Conservation (phyloP, 169 alveolate species). For the Plasmodium inui region DNA sequence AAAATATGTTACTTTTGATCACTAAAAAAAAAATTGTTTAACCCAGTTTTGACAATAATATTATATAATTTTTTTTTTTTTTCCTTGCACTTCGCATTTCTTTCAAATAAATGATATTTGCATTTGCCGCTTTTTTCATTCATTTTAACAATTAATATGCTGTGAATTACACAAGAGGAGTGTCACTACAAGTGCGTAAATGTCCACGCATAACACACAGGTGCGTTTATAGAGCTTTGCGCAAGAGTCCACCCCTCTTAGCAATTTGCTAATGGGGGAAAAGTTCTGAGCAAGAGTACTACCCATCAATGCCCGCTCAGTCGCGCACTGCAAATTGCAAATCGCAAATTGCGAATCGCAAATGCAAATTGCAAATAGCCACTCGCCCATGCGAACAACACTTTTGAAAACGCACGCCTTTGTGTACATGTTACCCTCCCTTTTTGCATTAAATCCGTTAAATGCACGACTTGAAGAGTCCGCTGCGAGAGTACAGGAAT, state of each 20-base stretch:
- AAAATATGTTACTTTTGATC: neutral
- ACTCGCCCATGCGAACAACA: neutral
- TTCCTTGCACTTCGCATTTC: neutral
- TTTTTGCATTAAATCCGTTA: neutral
- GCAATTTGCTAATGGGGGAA: neutral
- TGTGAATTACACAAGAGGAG: neutral
- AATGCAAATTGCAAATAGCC: neutral
- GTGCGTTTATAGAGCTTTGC: neutral
- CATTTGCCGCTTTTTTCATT: neutral
- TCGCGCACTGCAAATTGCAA: neutral
- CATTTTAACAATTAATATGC: neutral
- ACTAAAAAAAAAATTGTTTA: neutral
- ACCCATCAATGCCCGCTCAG: neutral
- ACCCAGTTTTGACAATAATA: conserved; percentile 4
- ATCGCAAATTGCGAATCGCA: neutral
- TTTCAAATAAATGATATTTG: too few species aligned
- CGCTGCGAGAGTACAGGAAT: neutral
- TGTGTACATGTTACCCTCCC: neutral
- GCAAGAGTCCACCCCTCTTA: neutral
- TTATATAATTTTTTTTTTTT: neutral
- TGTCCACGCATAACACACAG: neutral
- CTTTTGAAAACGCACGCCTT: neutral
- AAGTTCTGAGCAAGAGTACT: neutral
- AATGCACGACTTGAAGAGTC: neutral
- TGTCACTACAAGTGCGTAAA: neutral